Evolutionary conservation across 352 stramenopile genomes (phyloP), one percentile per base, ranked within the genome.

Genomic region (Thraustochytrium sp.): DNA sequence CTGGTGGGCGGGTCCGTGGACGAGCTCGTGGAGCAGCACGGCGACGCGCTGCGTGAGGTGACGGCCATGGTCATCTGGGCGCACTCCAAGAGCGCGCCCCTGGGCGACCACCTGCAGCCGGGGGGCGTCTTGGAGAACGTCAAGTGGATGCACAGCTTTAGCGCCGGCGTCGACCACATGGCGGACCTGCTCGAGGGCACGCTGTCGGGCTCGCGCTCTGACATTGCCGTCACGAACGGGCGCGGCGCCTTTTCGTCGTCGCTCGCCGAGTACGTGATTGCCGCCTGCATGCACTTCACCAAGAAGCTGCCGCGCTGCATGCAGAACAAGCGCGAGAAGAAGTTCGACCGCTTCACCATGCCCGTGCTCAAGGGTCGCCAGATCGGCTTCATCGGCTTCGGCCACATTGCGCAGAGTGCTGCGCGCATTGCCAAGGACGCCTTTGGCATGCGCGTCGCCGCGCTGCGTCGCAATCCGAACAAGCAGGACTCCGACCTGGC

Each of bases 361-460:
- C 26, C 26, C 31, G 38, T 64, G 13, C 54, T 86, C 37, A 21
- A 23, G 48, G 83, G 65, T 23, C 78, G 84, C 4, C 46, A 29
- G n/a, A 84, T 85, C 44, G 78, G 78, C 44, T 85, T 85, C 48
- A 46, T 86, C 26, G 83, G 83, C 13, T 86, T 51, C 8, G 83
- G 83, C 1, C 31, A 86, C 56, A 86, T 86, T 53, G 83, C 61
- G 29, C 51, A 85, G 31, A n/a, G n/a, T 16, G n/a, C 75, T 13
- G 78, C 56, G 23, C 54, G 29, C 0, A 23, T 84, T 11, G 65
- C 68, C 0, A 8, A 62, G 36, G 26, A 65, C 18, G 48, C 37
- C 42, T 77, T 85, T 23, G 73, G 73, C 40, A 85, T 85, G 82
- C 4, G 49, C 3, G 21, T 86, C 9, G 36, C 56, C 44, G 83